Base-by-base conservation (phyloP, 2,329 filamentous ascomycete species). In the Nigrospora oryzae region DNA sequence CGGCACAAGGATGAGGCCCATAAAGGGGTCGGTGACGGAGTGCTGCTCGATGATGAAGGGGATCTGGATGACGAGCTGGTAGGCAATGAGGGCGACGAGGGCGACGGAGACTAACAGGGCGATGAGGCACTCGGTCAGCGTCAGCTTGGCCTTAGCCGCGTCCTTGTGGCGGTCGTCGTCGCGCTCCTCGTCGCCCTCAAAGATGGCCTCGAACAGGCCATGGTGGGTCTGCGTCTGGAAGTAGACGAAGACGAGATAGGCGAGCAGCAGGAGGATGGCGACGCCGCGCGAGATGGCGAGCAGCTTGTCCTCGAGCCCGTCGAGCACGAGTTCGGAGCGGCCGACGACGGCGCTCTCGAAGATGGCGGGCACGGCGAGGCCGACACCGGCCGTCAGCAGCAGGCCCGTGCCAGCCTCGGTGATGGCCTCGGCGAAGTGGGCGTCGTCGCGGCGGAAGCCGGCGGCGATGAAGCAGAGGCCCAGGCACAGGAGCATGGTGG, bases 141-240 rank as follows among this genome's bases (percentile, higher is more conserved):
- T 93, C 34, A 91, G 75, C 60, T 88, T 89, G 19, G 71, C 70
- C 58, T 84, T 83, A 30, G 57, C 61, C 1, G 69, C 51, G 50
- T 88, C 81, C 51, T 78, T 69, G 43, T 80, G 68, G 43, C 73
- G 71, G 56, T 89, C 84, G 40, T 70, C 68, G 54, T 89, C 83
- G 38, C 74, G 73, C 47, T 75, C 66, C 59, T 90, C 86, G 55
- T 91, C 86, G 28, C 71, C 65, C 56, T 84, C 78, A 52, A 89
- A 83, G 44, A 89, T 76, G 45, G 81, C 81, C 53, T 86, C 79
- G 67, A 86, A 89, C 45, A 91, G 81, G 48, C 81, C 76, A 58
- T 91, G 83, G 60, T 91, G 85, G 2, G 83, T 85, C 41, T 76
- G 77, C n/a, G 83, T 77, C 57, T 91, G 87, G 66, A 88, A 93